phyloP scores from a whole-genome alignment of 2,329 filamentous ascomycete species.

The Aspergillus amoenus region DNA sequence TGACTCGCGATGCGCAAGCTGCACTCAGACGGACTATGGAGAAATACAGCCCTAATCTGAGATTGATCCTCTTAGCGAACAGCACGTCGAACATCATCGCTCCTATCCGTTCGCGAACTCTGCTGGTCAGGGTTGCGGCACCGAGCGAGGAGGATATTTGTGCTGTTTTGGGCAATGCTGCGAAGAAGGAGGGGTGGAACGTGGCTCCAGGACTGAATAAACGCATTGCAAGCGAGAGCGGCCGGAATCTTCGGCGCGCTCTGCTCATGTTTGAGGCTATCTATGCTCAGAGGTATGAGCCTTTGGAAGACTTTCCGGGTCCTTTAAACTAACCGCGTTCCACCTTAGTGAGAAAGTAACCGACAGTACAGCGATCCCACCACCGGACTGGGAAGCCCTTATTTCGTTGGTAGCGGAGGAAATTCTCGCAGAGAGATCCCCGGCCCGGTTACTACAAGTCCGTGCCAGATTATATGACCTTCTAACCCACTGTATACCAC shows the following conservation, averaged over 20 bases:
- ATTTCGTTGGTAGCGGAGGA: conserved; percentile 88
- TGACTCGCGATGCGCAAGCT: conserved; percentile 91
- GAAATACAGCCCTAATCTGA: conserved; percentile 94
- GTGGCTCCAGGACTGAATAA: conserved; percentile 72
- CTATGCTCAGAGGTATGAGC: conserved; percentile 86
- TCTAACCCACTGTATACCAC: conserved; percentile 93
- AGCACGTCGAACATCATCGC: conserved; percentile 98
- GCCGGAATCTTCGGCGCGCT: conserved; percentile 83
- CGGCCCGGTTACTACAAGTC: conserved; percentile 80
- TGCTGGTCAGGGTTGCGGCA: conserved; percentile 88
- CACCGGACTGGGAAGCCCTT: conserved; percentile 94
- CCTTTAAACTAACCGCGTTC: neutral
- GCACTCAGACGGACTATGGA: conserved; percentile 96
- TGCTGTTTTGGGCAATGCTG: conserved; percentile 65
- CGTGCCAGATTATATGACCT: conserved; percentile 95
- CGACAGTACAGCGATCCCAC: conserved; percentile 84
- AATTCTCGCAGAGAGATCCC: conserved; percentile 91
- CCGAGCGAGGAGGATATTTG: conserved; percentile 85
- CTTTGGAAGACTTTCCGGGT: neutral
- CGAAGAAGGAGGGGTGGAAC: conserved; percentile 82
- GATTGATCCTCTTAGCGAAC: conserved; percentile 89
- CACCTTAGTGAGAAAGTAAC: conserved; percentile 76
- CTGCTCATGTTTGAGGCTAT: conserved; percentile 97
- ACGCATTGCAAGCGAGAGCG: conserved; percentile 86
- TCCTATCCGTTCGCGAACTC: conserved; percentile 88